Base-by-base conservation (phyloP, 2,329 filamentous ascomycete species). In the Dothidotthia symphoricarpi region DNA sequence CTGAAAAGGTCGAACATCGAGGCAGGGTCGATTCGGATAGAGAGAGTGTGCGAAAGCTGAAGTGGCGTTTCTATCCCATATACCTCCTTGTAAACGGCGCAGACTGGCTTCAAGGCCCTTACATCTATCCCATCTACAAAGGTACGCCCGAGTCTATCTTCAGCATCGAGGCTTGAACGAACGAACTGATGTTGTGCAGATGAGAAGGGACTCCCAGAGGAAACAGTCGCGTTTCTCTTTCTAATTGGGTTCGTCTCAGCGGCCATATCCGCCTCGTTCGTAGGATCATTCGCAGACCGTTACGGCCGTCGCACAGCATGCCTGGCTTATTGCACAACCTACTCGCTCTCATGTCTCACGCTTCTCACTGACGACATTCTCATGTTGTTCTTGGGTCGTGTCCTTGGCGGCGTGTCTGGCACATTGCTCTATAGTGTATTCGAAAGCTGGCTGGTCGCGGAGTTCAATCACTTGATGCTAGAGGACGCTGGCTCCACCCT, bases 361-460 rank as follows among this genome's bases (percentile, higher is more conserved):
- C 75, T 78, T 34, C 61, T 80, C 17, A 69, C 70, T 32, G 64
- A 71, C 16, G 63, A 69, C 40, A 63, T 74, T 11, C 57, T 57
- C 10, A 16, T 77, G 9, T 64, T 83, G 4, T 74, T 80, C 36
- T 37, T 69, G 1, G 79, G 79, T 10, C 69, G 79, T 32, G 57
- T 76, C 1, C 68, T 80, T 3, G 77, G 76, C 15, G 79, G 79
- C 0, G 43, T 81, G 30, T 74, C 72, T 17, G 76, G 77, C 24
- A 79, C 76, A 16, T 59, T 82, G 27, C 67, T 82, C 19, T 81
- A 77, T 65, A 78, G 72, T 28, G 75, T 73, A 4, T 81, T 81
- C 46, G 78, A 82, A 57, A 77, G 75, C 49, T 82, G 78, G 78
- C 76, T 82, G 68, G 73, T 82, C 17, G 72, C 75, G 31, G 77